Evolutionary conservation across 306 rosid genomes (phyloP).

Genomic region (Pterocarpus macrocarpus): DNA sequence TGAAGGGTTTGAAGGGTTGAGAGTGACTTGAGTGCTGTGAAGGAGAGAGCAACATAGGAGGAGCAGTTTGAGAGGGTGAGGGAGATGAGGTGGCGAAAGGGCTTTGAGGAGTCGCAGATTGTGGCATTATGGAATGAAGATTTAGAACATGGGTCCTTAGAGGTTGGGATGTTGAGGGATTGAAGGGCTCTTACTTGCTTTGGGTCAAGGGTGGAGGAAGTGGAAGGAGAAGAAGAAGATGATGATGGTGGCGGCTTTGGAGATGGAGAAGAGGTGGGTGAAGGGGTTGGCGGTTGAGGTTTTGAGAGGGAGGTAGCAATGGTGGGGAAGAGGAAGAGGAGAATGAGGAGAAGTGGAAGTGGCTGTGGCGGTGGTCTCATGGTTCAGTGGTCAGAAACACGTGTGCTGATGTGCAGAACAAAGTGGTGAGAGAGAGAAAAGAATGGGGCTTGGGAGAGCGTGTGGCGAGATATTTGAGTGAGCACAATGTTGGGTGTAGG

Average conservation of each 20-base stretch:
- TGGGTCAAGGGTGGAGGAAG: constrained; percentile 77
- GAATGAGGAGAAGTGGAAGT: constrained; percentile 23
- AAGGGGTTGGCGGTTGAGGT: constrained; percentile 42
- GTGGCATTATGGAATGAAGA: constrained; percentile 73
- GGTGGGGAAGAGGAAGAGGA: constrained; percentile 35
- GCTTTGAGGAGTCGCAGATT: constrained; percentile 70
- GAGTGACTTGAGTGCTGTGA: constrained; percentile 93
- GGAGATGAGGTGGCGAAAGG: constrained; percentile 85
- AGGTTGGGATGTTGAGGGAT: constrained; percentile 87
- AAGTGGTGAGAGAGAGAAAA: background rate
- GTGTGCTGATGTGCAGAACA: background rate
- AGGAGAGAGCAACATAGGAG: constrained; percentile 78
- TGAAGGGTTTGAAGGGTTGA: constrained; percentile 77
- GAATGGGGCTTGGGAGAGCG: background rate
- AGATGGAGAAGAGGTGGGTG: constrained; percentile 34
- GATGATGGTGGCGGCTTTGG: constrained; percentile 4
- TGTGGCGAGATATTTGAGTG: background rate
- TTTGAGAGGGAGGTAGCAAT: constrained; percentile 32
- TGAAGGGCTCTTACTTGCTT: constrained; percentile 83
- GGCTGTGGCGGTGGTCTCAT: constrained; percentile 44
- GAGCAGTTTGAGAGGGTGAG: constrained; percentile 81
- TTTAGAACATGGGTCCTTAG: constrained; percentile 78
- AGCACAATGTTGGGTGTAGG: background rate
- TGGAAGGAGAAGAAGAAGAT: background rate
- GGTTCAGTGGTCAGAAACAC: constrained; percentile 30